Conservation (phyloP, 139 green algal species). For the Asterochloris erici region DNA sequence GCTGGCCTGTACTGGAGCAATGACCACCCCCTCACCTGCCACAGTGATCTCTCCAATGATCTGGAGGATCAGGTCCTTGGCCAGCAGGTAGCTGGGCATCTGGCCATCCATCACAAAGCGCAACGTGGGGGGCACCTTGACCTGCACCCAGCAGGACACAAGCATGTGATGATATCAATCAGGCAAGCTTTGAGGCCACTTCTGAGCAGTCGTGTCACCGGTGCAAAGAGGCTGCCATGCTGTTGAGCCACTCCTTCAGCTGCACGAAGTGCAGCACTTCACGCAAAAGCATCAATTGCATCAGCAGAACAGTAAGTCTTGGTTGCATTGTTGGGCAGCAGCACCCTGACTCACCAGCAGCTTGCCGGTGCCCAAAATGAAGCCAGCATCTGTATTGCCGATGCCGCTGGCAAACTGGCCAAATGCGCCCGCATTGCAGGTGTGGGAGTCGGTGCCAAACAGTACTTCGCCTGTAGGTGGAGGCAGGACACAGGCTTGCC, state of each 20-base stretch:
- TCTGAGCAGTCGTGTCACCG: no score
- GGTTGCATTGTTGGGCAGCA: no score
- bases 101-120: slow-evolving; percentile 91
- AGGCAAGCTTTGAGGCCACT: no score
- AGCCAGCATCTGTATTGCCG: slow-evolving; percentile 95
- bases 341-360: slow-evolving; percentile 49
- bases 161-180: background rate
- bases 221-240: no score
- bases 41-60: slow-evolving; percentile 97
- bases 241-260: background rate
- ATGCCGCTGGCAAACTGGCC: slow-evolving; percentile 94
- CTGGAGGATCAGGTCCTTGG: slow-evolving; percentile 94
- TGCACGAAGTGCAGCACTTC: background rate
- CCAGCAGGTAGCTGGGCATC: slow-evolving; percentile 88
- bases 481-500: background rate
- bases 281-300: background rate
- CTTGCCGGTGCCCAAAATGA: slow-evolving; percentile 96
- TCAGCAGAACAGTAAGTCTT: slow-evolving; percentile 35
- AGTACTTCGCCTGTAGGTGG: slow-evolving; percentile 81
- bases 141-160: background rate
- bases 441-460: slow-evolving; percentile 98
- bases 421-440: slow-evolving; percentile 95
- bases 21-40: slow-evolving; percentile 25
- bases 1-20: no score
- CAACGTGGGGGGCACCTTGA: slow-evolving; percentile 89